Evolutionary conservation across 2,329 filamentous ascomycete genomes (phyloP).

Genomic region (Pestalotiopsis sp.): DNA sequence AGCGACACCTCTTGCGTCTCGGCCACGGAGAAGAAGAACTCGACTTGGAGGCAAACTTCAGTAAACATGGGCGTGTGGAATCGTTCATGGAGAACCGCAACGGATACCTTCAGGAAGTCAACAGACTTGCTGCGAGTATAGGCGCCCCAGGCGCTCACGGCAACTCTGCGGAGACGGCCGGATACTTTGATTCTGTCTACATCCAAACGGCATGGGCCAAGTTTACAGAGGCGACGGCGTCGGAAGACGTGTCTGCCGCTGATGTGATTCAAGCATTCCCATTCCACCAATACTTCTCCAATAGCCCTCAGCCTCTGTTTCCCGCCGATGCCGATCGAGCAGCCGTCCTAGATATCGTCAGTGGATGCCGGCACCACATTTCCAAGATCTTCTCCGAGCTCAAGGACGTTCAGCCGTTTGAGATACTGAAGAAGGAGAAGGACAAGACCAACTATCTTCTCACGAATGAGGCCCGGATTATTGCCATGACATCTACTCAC

Average conservation of each 20-base stretch:
- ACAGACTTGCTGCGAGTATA: conserved; percentile 82
- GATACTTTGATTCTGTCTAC: conserved; percentile 94
- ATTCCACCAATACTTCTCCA: conserved; percentile 84
- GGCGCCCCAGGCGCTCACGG: conserved; percentile 91
- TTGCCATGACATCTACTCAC: conserved; percentile 98
- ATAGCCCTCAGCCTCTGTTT: conserved; percentile 86
- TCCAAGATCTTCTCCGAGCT: conserved; percentile 89
- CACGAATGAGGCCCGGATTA: conserved; percentile 92
- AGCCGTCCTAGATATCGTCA: conserved; percentile 72
- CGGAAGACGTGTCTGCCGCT: conserved; percentile 56
- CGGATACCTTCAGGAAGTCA: conserved; percentile 78
- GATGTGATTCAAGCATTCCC: conserved; percentile 78
- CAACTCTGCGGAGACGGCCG: conserved; percentile 93
- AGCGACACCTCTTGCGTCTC: conserved; percentile 86
- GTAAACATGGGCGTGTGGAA: conserved; percentile 92
- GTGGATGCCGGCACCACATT: conserved; percentile 87
- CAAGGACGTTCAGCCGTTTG: conserved; percentile 91
- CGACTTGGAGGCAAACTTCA: conserved; percentile 82
- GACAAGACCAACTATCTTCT: conserved; percentile 97
- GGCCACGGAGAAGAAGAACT: conserved; percentile 96
- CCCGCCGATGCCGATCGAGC: conserved; percentile 66
- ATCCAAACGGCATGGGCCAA: conserved; percentile 85
- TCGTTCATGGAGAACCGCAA: conserved; percentile 90
- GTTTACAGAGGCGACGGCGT: conserved; percentile 70
- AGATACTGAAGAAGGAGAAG: conserved; percentile 83